phyloP scores from a whole-genome alignment of 1,284 basidiomycete genomes.

The Austropuccinia psidii region DNA sequence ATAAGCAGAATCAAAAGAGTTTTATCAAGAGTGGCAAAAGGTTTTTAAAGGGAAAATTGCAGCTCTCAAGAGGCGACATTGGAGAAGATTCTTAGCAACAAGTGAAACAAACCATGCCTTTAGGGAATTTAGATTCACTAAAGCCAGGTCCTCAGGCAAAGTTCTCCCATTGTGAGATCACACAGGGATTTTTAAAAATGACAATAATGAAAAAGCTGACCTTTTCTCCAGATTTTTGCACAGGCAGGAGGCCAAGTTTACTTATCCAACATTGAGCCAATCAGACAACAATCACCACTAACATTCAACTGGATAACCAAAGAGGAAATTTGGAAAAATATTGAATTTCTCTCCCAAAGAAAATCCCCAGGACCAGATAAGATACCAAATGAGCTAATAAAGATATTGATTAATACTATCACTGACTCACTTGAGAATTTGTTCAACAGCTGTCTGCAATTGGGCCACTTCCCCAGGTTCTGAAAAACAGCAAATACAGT shows the following conservation, averaged over 20 bases:
- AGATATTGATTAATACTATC: not conserved
- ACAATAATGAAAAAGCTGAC: not conserved
- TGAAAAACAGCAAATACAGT: not conserved
- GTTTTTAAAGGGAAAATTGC: not conserved
- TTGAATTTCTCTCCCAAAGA: not conserved
- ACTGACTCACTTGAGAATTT: not conserved
- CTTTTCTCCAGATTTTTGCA: not conserved
- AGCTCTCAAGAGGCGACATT: not conserved
- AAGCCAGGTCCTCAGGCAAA: too few species aligned
- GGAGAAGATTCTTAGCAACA: not conserved
- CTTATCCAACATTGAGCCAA: not conserved
- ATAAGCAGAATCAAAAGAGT: not conserved
- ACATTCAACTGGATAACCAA: too few species aligned
- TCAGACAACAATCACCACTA: too few species aligned
- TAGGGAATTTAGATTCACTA: not conserved
- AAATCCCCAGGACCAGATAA: not conserved
- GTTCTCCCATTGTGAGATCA: too few species aligned
- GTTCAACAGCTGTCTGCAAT: not conserved
- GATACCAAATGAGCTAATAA: constrained; percentile 4
- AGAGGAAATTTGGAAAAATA: not conserved
- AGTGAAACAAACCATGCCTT: not conserved
- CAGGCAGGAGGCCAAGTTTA: too few species aligned
- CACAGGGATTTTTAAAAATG: not conserved
- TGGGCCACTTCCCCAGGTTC: not conserved
- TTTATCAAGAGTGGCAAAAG: not conserved